Base-by-base conservation (phyloP, 371 early-diverging fungal genomes). In the Amoeboaphelidium occidentale region DNA sequence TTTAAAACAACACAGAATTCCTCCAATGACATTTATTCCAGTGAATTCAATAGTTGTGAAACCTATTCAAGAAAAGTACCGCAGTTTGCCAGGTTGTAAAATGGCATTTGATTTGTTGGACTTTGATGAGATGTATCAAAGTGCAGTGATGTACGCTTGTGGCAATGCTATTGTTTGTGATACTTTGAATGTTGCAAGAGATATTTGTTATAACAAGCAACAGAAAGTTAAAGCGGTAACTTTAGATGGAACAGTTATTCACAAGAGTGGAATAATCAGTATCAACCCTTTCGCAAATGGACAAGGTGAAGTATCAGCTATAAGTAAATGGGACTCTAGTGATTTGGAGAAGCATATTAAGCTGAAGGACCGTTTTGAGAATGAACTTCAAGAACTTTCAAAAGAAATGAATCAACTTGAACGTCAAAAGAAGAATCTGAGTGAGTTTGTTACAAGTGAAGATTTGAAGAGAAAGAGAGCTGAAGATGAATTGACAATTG, bases 21-120 rank as follows among this genome's bases (percentile, higher is more conserved):
- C 93, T 3, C 75, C 80, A 47, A 84, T 87, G 0, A 89, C 91
- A 0, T 99, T 98, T 63, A 58, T 99, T 39, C 97, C 97, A 1
- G 63, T 98, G 17, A 81, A 87, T 50, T 78, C 80, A 0, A 58
- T 97, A 6, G 57, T 57, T 1, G 65, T 70, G 10, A 78, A 79
- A 55, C 65, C 75, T 3, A 63, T 83, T 51, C 76, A 79, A 55
- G 89, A 91, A 46, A 73, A 78, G 42, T 75, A 78, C 47, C 71
- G 89, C n/a, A 72, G 67, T 20, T 46, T 3, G 4, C 4, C 4
- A 45, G 82, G 84, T 2, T 79, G 87, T 24, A 75, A 81, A 26
- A 65, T 85, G 23, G 94, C 90, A 0, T 61, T 81, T 25, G 93
- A 96, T 59, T 76, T 88, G 12, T 66, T 97, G 43, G 73, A 79